phyloP scores from a whole-genome alignment of 495 filamentous ascomycete species.

The Xylaria flabelliformis region DNA sequence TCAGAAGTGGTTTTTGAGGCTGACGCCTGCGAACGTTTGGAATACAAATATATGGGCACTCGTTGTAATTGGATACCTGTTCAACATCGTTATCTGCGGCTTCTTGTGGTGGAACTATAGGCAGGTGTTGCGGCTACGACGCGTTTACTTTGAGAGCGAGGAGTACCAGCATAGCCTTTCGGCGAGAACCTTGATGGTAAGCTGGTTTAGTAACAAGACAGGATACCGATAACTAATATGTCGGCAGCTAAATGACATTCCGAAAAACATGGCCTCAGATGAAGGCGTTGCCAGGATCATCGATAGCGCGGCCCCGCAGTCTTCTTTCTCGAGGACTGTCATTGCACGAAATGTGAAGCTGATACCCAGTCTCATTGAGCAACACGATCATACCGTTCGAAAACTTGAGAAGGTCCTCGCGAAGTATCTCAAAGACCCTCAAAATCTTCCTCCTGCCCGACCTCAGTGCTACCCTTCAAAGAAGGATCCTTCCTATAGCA shows the following conservation, averaged over 20 bases:
- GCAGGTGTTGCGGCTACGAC: slow-evolving; percentile 70
- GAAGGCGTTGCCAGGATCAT: slow-evolving; percentile 85
- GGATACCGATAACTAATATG: slow-evolving; percentile 30
- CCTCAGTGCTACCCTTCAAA: slow-evolving; percentile 81
- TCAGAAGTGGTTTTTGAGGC: slow-evolving; percentile 53
- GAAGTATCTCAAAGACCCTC: slow-evolving; percentile 87
- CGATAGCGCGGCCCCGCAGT: slow-evolving; percentile 74
- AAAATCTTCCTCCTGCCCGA: slow-evolving; percentile 77
- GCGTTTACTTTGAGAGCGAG: slow-evolving; percentile 80
- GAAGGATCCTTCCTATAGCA: slow-evolving; percentile 64
- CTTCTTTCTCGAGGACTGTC: slow-evolving; percentile 75
- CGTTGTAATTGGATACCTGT: slow-evolving; percentile 78
- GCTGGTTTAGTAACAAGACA: slow-evolving; percentile 18
- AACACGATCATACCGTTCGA: slow-evolving; percentile 82
- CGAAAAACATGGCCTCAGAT: slow-evolving; percentile 72
- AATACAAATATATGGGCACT: slow-evolving; percentile 75
- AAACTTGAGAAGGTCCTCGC: slow-evolving; percentile 82
- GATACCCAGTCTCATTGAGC: slow-evolving; percentile 79
- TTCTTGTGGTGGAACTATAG: slow-evolving; percentile 94
- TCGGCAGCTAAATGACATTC: slow-evolving; percentile 80
- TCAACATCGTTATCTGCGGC: slow-evolving; percentile 74
- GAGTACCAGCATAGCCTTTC: slow-evolving; percentile 91
- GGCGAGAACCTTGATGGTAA: slow-evolving; percentile 86
- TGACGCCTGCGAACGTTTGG: slow-evolving; percentile 63
- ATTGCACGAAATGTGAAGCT: slow-evolving; percentile 92